phyloP scores from a whole-genome alignment of 2,329 filamentous ascomycete genomes.

The Fusarium udum region DNA sequence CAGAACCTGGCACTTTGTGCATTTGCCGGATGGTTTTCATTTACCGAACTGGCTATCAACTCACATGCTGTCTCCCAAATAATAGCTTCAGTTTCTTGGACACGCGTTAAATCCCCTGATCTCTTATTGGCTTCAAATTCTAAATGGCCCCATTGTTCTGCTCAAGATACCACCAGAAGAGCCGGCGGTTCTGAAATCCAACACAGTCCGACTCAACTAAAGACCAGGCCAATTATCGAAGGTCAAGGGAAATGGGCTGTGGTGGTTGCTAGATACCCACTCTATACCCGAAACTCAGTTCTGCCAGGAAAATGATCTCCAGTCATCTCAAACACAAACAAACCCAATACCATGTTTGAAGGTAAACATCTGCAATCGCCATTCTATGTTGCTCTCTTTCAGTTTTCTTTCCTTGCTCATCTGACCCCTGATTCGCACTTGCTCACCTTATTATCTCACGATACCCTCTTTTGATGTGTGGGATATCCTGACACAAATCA shows the following conservation, averaged over 20 bases:
- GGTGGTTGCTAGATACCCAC: slow-evolving; percentile 1
- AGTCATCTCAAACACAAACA: slow-evolving; percentile 6
- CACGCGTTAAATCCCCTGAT: neutral
- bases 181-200: neutral
- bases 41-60: neutral
- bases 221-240: neutral
- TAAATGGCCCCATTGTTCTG: slow-evolving; percentile 23
- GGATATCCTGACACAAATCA: neutral
- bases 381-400: neutral
- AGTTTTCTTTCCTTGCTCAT: neutral
- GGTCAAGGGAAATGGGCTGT: neutral
- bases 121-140: neutral
- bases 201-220: neutral
- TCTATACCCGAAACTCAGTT: slow-evolving; percentile 8
- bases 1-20: neutral
- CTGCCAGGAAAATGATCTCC: slow-evolving; percentile 23
- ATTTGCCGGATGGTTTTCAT: slow-evolving; percentile 1
- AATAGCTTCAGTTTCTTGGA: neutral
- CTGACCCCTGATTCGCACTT: neutral
- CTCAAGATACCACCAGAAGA: slow-evolving; percentile 1
- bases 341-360: neutral
- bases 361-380: neutral
- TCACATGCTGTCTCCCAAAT: slow-evolving; percentile 6
- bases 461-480: neutral
- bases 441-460: neutral